phyloP scores from a whole-genome alignment of 208 protist genomes.

The Crithidia bombi region DNA sequence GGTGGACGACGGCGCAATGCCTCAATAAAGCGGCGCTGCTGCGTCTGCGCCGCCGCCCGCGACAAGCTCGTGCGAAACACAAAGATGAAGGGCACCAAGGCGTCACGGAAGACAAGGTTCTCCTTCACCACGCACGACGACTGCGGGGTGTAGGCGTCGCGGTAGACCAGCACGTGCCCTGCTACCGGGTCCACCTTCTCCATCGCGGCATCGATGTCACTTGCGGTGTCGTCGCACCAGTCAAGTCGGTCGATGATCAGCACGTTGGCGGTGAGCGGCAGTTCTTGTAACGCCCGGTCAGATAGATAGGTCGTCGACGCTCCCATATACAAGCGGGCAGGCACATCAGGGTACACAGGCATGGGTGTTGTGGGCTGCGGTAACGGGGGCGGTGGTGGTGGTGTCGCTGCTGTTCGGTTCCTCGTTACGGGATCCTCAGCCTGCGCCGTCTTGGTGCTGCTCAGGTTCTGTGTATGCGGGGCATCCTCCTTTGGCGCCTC shows the following conservation, averaged over 20 bases:
- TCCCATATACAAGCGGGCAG: constrained; percentile 25
- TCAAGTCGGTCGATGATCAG: constrained; percentile 38
- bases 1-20: constrained; percentile 30
- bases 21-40: constrained; percentile 26
- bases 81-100: constrained; percentile 38
- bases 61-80: constrained; percentile 41
- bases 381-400: background rate
- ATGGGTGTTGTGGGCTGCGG: constrained; percentile 14
- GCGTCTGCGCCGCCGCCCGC: background rate
- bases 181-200: constrained; percentile 18
- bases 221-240: constrained; percentile 16
- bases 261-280: constrained; percentile 48
- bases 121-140: constrained; percentile 16
- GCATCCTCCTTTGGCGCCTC: background rate
- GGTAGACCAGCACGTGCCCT: constrained; percentile 34
- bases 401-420: background rate
- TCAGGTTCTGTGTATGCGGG: background rate
- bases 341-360: constrained; percentile 21
- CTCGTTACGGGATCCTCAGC: background rate
- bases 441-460: background rate
- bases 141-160: constrained; percentile 36
- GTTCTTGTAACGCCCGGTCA: constrained; percentile 29
- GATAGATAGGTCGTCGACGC: constrained; percentile 36
- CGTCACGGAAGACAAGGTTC: constrained; percentile 8
- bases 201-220: constrained; percentile 15